Evolutionary conservation across 768 basidiomycete genomes (phyloP).

Genomic region (Rossbeevera mucosa): DNA sequence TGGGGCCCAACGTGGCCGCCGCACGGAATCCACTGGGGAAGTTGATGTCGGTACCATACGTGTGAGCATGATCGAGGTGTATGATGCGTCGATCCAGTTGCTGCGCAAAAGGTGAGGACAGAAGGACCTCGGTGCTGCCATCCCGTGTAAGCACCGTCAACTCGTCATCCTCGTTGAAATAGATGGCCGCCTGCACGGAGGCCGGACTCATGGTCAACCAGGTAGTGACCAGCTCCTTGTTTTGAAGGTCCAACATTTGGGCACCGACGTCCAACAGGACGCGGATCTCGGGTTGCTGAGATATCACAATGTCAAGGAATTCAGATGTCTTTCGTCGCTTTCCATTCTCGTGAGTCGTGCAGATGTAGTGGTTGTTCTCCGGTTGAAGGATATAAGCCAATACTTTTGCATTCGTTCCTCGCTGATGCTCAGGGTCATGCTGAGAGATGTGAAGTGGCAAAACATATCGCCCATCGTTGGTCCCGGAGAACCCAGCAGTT

Average conservation of each 20-base stretch:
- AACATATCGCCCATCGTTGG: constrained; percentile 37
- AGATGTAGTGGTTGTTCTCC: constrained; percentile 18
- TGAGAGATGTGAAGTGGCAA: constrained; percentile 34
- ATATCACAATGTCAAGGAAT: constrained; percentile 30
- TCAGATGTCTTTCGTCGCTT: constrained; percentile 9
- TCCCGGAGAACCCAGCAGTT: constrained; percentile 34
- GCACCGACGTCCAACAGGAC: constrained; percentile 55
- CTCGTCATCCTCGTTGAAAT: constrained; percentile 33
- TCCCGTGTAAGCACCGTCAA: constrained; percentile 31
- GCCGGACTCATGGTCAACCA: constrained; percentile 35
- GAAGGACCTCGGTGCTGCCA: constrained; percentile 25
- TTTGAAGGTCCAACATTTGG: constrained; percentile 50
- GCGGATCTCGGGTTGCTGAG: constrained; percentile 34
- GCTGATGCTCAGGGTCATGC: constrained; percentile 25
- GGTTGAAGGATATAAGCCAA: constrained; percentile 28
- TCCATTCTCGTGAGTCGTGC: constrained; percentile 6
- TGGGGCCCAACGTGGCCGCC: constrained; percentile 37
- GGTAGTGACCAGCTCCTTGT: constrained; percentile 34
- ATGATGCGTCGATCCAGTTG: constrained; percentile 34
- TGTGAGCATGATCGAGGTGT: constrained; percentile 40
- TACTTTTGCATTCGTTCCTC: constrained; percentile 43
- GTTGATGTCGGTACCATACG: constrained; percentile 37
- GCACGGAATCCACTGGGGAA: constrained; percentile 32
- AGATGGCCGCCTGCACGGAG: constrained; percentile 26
- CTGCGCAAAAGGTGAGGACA: constrained; percentile 30